These are phyloP conservation scores for Podospora bellae-mahoneyi DNA, from an alignment of 495 filamentous ascomycete species.

Conservation along the genomic window DNA sequence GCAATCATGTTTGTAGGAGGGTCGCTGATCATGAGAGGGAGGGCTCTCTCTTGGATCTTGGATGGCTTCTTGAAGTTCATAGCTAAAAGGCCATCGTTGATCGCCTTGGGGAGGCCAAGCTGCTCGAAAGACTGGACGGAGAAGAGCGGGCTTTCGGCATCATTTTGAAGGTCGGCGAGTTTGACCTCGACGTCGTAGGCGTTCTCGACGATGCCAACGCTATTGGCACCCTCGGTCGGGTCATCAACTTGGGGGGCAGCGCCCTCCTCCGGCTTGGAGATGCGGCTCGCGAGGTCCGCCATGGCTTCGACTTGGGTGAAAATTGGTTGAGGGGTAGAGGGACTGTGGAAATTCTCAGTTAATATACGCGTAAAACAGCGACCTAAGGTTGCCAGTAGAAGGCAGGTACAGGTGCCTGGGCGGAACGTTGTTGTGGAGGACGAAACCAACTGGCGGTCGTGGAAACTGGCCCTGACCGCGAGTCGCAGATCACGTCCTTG, in stretches of 20 bases:
- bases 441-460: background rate
- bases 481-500: background rate
- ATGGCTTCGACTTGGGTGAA: slow-evolving; percentile 24
- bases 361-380: background rate
- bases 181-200: slow-evolving; percentile 84
- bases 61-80: slow-evolving; percentile 94
- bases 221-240: slow-evolving; percentile 36
- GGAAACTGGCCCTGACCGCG: background rate
- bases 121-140: slow-evolving; percentile 83
- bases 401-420: background rate
- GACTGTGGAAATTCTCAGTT: background rate
- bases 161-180: slow-evolving; percentile 80
- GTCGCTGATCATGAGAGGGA: slow-evolving; percentile 79
- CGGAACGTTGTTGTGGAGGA: background rate
- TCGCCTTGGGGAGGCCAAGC: slow-evolving; percentile 61
- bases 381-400: background rate
- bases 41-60: slow-evolving; percentile 91
- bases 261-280: slow-evolving; percentile 44
- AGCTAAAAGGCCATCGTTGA: slow-evolving; percentile 59
- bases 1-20: slow-evolving; percentile 91
- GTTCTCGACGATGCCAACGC: slow-evolving; percentile 61
- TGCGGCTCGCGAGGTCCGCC: slow-evolving; percentile 61
- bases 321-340: background rate
- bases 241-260: slow-evolving; percentile 52
- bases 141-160: slow-evolving; percentile 81